Evolutionary conservation across 371 early-diverging fungal species (phyloP).

Genomic region (Mortierella sp.): DNA sequence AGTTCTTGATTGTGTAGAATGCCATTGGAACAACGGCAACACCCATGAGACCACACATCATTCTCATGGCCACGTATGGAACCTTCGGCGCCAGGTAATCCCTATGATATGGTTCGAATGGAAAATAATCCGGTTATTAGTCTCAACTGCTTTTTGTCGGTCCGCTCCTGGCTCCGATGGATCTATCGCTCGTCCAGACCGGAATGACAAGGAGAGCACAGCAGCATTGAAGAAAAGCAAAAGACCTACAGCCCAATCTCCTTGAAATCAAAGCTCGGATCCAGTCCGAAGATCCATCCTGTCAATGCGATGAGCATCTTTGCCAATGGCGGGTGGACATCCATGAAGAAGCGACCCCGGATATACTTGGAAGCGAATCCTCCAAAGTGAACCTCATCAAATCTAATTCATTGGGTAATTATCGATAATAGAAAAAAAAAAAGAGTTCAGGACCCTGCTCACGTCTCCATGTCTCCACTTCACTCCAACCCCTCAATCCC

Average conservation of each 20-base stretch:
- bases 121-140: neutral
- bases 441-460: neutral
- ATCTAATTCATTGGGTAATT: slow-evolving; percentile 37
- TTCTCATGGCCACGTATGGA: slow-evolving; percentile 89
- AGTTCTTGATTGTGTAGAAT: slow-evolving; percentile 83
- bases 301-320: slow-evolving; percentile 93
- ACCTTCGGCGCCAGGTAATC: slow-evolving; percentile 76
- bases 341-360: slow-evolving; percentile 95
- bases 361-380: slow-evolving; percentile 85
- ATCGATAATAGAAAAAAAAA: neutral
- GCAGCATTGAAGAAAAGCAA: neutral
- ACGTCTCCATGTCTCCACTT: neutral
- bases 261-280: slow-evolving; percentile 91
- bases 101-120: slow-evolving; percentile 24
- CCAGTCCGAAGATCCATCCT: slow-evolving; percentile 85
- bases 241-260: slow-evolving; percentile 82
- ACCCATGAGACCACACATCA: slow-evolving; percentile 81
- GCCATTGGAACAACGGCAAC: slow-evolving; percentile 83
- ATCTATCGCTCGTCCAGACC: neutral
- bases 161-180: slow-evolving; percentile 2
- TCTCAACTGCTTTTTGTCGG: neutral
- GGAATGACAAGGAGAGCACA: neutral
- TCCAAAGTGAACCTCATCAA: slow-evolving; percentile 82
- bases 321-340: slow-evolving; percentile 98
- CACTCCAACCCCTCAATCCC: neutral